Evolutionary conservation across 2,329 filamentous ascomycete species (phyloP).

Genomic region (Calonectria crousiana): DNA sequence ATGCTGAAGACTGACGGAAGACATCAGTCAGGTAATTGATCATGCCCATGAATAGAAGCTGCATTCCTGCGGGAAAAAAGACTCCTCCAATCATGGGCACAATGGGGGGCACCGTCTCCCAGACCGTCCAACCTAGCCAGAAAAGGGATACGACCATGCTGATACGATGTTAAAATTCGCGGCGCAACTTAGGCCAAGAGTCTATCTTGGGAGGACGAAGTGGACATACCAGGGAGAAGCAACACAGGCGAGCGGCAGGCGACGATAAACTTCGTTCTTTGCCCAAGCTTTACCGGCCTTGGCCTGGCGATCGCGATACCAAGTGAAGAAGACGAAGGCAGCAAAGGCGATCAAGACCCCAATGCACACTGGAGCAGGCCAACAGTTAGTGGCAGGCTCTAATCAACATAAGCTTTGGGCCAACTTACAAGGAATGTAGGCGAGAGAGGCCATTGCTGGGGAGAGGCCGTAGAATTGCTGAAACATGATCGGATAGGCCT

Average conservation of each 20-base stretch:
- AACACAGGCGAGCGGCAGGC: constrained; percentile 62
- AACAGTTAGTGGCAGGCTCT: constrained; percentile 33
- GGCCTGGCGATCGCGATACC: constrained; percentile 43
- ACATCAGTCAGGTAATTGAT: constrained; percentile 51
- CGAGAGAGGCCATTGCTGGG: constrained; percentile 58
- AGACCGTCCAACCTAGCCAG: constrained; percentile 72
- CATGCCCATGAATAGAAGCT: constrained; percentile 52
- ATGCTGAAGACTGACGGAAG: constrained; percentile 49
- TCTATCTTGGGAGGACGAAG: background rate
- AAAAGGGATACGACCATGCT: constrained; percentile 68
- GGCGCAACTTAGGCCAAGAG: background rate
- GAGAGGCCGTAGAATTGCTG: constrained; percentile 58
- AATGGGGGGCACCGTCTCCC: constrained; percentile 43
- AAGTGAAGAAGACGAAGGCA: constrained; percentile 43
- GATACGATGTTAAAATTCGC: constrained; percentile 24
- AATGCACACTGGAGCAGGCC: constrained; percentile 35
- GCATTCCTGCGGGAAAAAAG: constrained; percentile 55
- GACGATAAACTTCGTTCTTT: constrained; percentile 48
- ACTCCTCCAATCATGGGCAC: constrained; percentile 57
- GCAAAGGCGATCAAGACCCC: constrained; percentile 42
- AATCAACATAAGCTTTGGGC: constrained; percentile 18
- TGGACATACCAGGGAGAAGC: constrained; percentile 67
- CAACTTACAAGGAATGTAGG: constrained; percentile 60
- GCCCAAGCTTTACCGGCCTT: constrained; percentile 47
- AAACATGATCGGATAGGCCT: constrained; percentile 64